These are phyloP conservation scores for Tuber melanosporum DNA, from an alignment of 495 filamentous ascomycete genomes.

Conservation along the genomic window DNA sequence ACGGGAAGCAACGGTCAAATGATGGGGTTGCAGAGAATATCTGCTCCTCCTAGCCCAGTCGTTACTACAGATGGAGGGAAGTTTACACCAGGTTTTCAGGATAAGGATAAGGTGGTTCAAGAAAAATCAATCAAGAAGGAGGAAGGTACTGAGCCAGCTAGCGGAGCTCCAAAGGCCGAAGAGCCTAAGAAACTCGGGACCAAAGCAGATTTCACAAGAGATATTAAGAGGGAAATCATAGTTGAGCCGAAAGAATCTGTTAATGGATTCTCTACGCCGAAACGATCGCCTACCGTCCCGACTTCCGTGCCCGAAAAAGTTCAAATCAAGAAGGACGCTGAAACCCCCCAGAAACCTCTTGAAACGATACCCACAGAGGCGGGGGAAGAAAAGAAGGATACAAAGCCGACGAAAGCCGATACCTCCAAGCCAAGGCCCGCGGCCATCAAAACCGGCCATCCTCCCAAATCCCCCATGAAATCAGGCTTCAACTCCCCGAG, in stretches of 20 bases:
- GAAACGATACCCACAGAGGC: constrained; percentile 8
- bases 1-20: constrained; percentile 24
- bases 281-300: not conserved
- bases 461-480: constrained; percentile 33
- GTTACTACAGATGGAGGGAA: constrained; percentile 20
- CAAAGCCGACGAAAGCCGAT: constrained; percentile 20
- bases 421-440: constrained; percentile 17
- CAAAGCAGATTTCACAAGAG: constrained; percentile 13
- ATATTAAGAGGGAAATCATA: constrained; percentile 2
- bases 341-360: constrained; percentile 9
- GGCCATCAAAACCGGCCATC: constrained; percentile 17
- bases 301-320: constrained; percentile 10
- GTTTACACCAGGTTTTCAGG: constrained; percentile 17
- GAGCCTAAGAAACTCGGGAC: constrained; percentile 13
- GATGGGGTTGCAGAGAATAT: constrained; percentile 34
- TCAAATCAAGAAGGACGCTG: constrained; percentile 13
- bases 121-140: constrained; percentile 14
- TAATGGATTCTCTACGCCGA: constrained; percentile 20
- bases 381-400: constrained; percentile 7
- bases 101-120: constrained; percentile 8
- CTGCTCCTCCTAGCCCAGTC: constrained; percentile 11
- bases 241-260: not conserved
- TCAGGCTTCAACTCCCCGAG: constrained; percentile 16
- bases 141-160: not conserved
- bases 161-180: constrained; percentile 14